Conservation (phyloP, 1,284 basidiomycete genomes). For the Xanthoconium separans region DNA sequence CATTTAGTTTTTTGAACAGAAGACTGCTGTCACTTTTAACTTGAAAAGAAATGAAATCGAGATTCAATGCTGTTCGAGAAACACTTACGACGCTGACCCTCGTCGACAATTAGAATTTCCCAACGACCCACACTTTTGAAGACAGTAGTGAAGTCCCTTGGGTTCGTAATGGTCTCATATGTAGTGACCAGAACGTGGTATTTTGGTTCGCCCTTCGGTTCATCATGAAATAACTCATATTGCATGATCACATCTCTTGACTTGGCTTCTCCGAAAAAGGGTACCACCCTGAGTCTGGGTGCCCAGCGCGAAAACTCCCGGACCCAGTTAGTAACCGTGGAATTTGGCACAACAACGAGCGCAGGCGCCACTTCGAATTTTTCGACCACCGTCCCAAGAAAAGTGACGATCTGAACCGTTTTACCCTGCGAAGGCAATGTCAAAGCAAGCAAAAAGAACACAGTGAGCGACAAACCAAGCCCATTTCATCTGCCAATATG, state of each 20-base stretch:
- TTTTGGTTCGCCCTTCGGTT: conserved; percentile 52
- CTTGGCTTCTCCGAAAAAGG: conserved; percentile 79
- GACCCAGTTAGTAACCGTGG: conserved; percentile 86
- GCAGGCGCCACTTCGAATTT: conserved; percentile 69
- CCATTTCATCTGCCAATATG: conserved; percentile 99
- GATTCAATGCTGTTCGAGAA: not conserved
- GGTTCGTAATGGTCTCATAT: conserved; percentile 75
- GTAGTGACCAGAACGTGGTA: conserved; percentile 89
- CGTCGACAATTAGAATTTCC: conserved; percentile 91
- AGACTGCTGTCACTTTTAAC: conserved; percentile 82
- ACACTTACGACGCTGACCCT: conserved; percentile 83
- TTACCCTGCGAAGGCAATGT: conserved; percentile 61
- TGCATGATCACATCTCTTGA: conserved; percentile 79
- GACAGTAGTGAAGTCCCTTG: conserved; percentile 65
- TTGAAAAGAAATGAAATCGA: conserved; percentile 31
- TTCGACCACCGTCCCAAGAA: conserved; percentile 76
- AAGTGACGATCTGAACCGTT: conserved; percentile 89
- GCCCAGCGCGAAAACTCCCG: conserved; percentile 94
- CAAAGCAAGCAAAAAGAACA: not conserved
- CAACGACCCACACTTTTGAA: conserved; percentile 85
- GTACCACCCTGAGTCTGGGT: conserved; percentile 75
- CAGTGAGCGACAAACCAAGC: conserved; percentile 53
- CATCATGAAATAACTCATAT: conserved; percentile 78
- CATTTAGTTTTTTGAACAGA: conserved; percentile 82
- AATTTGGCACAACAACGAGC: conserved; percentile 92